Percentiles rank a stretch among this genome's conserved stretches.
Conservation (phyloP, 257 asterid genomes). For the Penstemon newberryi region DNA sequence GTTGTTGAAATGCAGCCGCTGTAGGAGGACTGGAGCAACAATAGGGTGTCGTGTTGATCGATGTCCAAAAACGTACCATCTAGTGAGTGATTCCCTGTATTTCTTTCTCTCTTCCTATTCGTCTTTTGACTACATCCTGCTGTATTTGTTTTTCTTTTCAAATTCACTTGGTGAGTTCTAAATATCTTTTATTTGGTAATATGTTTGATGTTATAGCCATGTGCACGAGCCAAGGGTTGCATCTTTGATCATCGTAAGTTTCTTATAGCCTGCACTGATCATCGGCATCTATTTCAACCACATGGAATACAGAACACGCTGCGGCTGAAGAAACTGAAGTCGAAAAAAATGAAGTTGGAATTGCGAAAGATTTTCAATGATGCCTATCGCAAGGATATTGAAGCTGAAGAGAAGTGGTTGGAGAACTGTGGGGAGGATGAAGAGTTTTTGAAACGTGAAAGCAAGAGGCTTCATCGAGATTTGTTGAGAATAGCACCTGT, state of each 20-base stretch:
- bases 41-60: constrained; percentile 99
- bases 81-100: constrained; percentile 52
- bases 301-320: constrained; percentile 61
- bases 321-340: constrained; percentile 68
- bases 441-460: constrained; percentile 95
- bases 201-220: constrained; percentile 63
- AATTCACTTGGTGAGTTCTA: constrained; percentile 15
- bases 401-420: constrained; percentile 95
- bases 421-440: constrained; percentile 99
- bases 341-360: constrained; percentile 73
- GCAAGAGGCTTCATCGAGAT: constrained; percentile 98
- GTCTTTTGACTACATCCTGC: constrained; percentile 1
- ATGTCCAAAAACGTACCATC: constrained; percentile 95
- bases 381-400: constrained; percentile 81
- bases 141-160: constrained; percentile 15
- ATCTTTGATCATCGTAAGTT: constrained; percentile 97
- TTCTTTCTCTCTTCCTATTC: constrained; percentile 1
- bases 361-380: constrained; percentile 73
- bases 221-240: constrained; percentile 91
- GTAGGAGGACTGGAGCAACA: constrained; percentile 98
- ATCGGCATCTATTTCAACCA: constrained; percentile 90
- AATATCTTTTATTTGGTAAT: constrained; percentile 10
- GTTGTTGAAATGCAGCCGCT: constrained; percentile 88
- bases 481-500: constrained; percentile 86
- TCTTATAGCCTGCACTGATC: constrained; percentile 97